Evolutionary conservation across 371 early-diverging fungal species (phyloP), one percentile per base, ranked within the genome.

Genomic region (Lichtheimia corymbifera): DNA sequence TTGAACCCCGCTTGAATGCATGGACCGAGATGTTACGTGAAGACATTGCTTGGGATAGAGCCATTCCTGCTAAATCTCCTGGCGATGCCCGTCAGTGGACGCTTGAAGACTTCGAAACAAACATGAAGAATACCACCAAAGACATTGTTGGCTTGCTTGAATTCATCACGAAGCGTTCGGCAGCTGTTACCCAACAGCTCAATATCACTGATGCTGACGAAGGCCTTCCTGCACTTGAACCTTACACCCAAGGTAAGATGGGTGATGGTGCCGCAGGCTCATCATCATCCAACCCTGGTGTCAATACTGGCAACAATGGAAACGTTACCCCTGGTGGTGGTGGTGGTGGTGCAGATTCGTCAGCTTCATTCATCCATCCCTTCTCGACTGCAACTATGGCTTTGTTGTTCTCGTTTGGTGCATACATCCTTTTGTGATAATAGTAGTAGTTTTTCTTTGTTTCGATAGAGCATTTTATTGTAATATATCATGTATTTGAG

Each of bases 21-120:
- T 83, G 83, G 76, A 66, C 62, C 25, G 50, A 66, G 5, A 80
- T 85, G 83, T 69, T 85, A 51, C 42, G 62, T 17, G 79, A 83
- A 58, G 85, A 85, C 53, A 71, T 85, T 53, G 70, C 69, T 20
- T 83, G 83, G 85, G 78, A 80, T 54, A 71, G 77, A 30, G 27
- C 61, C 14, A 64, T 71, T 15, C 62, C 70, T 5, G 71, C 72
- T 43, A 79, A 81, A 42, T 80, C 82, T 15, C 72, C 77, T 13
- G 83, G 83, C 41, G 69, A 64, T 22, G 55, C 69, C 20, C 60
- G 55, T 43, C 61, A 59, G 17, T 82, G 62, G 47, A 82, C 82
- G 4, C 59, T 74, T 4, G 60, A 69, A 3, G 74, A 82, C 50
- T 82, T 83, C 55, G 53, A 74, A 50, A 63, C 61, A 61, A 80